A percentile compares a stretch with the other conserved stretches of the same genome.
These are phyloP conservation scores for Oenanthe javanica DNA, from an alignment of 140 eudicot genomes.

Conservation along the genomic window DNA sequence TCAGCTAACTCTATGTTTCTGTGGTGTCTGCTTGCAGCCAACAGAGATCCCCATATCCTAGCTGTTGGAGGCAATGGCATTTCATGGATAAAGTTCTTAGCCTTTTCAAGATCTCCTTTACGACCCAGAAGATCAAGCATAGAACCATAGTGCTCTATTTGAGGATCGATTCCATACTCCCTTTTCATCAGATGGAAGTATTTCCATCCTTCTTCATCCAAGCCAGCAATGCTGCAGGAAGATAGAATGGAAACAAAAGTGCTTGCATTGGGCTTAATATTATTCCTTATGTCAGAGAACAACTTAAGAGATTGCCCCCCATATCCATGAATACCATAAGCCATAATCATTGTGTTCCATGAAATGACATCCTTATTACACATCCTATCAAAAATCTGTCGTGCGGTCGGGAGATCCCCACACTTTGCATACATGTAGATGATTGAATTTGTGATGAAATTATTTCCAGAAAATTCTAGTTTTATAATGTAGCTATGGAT, in stretches of 20 bases:
- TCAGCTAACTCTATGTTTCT: constrained; percentile 55
- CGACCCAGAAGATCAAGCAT: constrained; percentile 73
- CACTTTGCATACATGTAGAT: constrained; percentile 62
- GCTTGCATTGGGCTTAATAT: constrained; percentile 48
- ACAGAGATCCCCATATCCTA: constrained; percentile 85
- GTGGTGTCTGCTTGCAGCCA: constrained; percentile 52
- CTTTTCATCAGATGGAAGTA: constrained; percentile 51
- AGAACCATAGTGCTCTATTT: constrained; percentile 82
- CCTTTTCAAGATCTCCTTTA: constrained; percentile 40
- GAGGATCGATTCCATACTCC: constrained; percentile 53
- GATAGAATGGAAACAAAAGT: constrained; percentile 69
- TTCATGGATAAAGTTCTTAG: constrained; percentile 38
- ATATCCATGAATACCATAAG: constrained; percentile 59
- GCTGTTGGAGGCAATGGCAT: constrained; percentile 63
- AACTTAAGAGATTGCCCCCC: constrained; percentile 39
- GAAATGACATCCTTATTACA: constrained; percentile 47
- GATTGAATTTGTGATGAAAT: constrained; percentile 43
- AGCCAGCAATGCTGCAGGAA: constrained; percentile 63
- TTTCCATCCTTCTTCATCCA: constrained; percentile 68
- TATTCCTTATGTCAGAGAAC: constrained; percentile 43
- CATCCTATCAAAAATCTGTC: constrained; percentile 33
- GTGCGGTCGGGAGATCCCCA: constrained; percentile 53
- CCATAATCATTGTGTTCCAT: constrained; percentile 80
- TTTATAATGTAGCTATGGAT: constrained; percentile 47
- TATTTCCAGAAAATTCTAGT: constrained; percentile 23